phyloP scores from a whole-genome alignment of 1,139 yeast genomes.

The Kodamaea alishanica region DNA sequence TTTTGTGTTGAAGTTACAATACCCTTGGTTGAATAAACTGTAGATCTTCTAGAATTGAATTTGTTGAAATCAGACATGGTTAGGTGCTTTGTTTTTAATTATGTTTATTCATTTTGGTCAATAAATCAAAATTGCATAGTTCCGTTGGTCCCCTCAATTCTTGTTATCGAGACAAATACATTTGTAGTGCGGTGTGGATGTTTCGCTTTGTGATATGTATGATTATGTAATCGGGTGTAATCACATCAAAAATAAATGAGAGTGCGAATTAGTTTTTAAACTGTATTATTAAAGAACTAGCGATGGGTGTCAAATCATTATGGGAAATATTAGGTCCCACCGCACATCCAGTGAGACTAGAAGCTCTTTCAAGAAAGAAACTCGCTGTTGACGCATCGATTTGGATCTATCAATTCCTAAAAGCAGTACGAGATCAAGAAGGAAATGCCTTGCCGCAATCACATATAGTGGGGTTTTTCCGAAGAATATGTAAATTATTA shows the following conservation, averaged over 20 bases:
- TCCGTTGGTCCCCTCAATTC: no score
- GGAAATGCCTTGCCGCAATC: slow-evolving; percentile 78
- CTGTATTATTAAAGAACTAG: background rate
- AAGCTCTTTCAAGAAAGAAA: slow-evolving; percentile 68
- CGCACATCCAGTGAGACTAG: slow-evolving; percentile 86
- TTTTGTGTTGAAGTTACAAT: slow-evolving; percentile 77
- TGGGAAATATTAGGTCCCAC: slow-evolving; percentile 93
- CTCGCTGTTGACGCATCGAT: slow-evolving; percentile 97
- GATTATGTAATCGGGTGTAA: no score
- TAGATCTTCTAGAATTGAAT: slow-evolving; percentile 65
- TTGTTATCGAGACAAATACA: no score
- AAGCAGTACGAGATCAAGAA: slow-evolving; percentile 85
- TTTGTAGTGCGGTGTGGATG: no score
- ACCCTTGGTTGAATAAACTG: slow-evolving; percentile 72
- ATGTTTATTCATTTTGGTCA: background rate
- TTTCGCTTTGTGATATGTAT: no score
- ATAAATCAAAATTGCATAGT: no score
- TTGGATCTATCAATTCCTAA: slow-evolving; percentile 96
- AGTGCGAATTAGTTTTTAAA: no score
- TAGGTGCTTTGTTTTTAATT: background rate
- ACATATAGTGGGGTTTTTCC: slow-evolving; percentile 89
- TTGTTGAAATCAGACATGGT: slow-evolving; percentile 16
- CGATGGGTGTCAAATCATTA: slow-evolving; percentile 93
- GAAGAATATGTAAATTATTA: slow-evolving; percentile 86
- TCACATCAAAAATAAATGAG: no score